Evolutionary conservation across 78 protist genomes (phyloP), one percentile per base, ranked within the genome.

Genomic region (slime mould (Dictyostelium discoideum)): DNA sequence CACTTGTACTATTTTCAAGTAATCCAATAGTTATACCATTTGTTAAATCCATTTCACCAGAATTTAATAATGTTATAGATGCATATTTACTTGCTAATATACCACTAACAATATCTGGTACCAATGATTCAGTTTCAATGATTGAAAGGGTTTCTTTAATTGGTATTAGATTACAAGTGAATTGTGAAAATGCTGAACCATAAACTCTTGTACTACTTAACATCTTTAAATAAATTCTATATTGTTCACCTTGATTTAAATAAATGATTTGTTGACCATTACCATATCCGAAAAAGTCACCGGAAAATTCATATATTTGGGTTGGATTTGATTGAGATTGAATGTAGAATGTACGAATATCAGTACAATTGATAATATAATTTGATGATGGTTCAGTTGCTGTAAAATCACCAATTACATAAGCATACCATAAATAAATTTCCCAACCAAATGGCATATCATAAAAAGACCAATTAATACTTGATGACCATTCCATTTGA

Each of bases 361-460:
- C 60, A 1, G 94, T 81, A 46, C 94, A 89, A 39, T 40, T n/a
- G 2, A 89, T 5, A 3, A 89, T 63, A 81, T 80, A 89, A 50
- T 44, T 78, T 26, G 63, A 63, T 24, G 84, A 9, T 16, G 48
- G 40, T 20, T 22, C 13, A 0, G 77, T 32, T 7, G 72, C 74
- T 2, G 37, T 57, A 2, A 90, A 73, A 29, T 80, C 60, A 73
- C 88, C 95, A 10, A 90, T 26, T 18, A 86, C 95, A 90, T 90
- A 90, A 1, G 84, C 87, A 82, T 90, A 90, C 87, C 88, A 90
- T 80, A 90, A 72, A 63, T 80, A 90, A 14, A 90, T 37, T 26
- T 42, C 48, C 95, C 95, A 90, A 3, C 88, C 88, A 29, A n/a
- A 82, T 1, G 77, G 72, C 63, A 37, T 29, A 9, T 90, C 72